These are phyloP conservation scores for Petrea volubilis DNA, from an alignment of 257 asterid species.

Conservation along the genomic window DNA sequence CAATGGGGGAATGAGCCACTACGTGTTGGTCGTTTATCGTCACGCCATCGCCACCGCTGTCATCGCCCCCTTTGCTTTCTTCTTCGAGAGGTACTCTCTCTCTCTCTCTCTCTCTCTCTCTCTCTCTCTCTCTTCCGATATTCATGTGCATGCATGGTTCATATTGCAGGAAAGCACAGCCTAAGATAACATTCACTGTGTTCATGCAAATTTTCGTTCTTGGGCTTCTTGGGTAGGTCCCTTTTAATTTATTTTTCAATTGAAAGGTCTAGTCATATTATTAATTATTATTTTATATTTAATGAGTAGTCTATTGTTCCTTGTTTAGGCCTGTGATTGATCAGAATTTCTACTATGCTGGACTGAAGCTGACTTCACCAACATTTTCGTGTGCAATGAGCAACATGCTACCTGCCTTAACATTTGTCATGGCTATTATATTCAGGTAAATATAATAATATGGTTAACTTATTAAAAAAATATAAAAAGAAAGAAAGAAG, in stretches of 20 bases:
- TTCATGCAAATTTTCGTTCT: constrained; percentile 87
- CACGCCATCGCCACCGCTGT: constrained; percentile 68
- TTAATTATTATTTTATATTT: too few relatives aligned
- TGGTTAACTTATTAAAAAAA: too few relatives aligned
- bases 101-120: too few relatives aligned
- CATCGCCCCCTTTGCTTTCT: constrained; percentile 74
- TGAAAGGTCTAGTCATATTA: not conserved
- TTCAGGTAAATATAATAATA: constrained; percentile 44
- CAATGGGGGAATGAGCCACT: constrained; percentile 78
- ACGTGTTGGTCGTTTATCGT: constrained; percentile 66
- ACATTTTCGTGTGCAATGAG: constrained; percentile 88
- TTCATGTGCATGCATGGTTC: not conserved
- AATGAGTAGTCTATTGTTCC: not conserved
- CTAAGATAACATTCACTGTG: constrained; percentile 77
- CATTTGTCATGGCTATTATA: constrained; percentile 75
- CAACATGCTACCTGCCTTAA: constrained; percentile 84
- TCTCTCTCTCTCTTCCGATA: too few relatives aligned
- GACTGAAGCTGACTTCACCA: constrained; percentile 75
- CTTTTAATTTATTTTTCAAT: not conserved
- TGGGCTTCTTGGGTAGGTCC: constrained; percentile 77
- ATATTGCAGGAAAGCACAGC: constrained; percentile 68
- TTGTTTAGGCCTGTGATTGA: constrained; percentile 78
- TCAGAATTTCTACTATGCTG: constrained; percentile 84
- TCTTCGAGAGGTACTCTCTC: constrained; percentile 84
- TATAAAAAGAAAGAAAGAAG: too few relatives aligned